Percentiles rank a stretch among this genome's conserved stretches.
Evolutionary conservation across 2,329 filamentous ascomycete species (phyloP).

Genomic region (Alternaria sp.): DNA sequence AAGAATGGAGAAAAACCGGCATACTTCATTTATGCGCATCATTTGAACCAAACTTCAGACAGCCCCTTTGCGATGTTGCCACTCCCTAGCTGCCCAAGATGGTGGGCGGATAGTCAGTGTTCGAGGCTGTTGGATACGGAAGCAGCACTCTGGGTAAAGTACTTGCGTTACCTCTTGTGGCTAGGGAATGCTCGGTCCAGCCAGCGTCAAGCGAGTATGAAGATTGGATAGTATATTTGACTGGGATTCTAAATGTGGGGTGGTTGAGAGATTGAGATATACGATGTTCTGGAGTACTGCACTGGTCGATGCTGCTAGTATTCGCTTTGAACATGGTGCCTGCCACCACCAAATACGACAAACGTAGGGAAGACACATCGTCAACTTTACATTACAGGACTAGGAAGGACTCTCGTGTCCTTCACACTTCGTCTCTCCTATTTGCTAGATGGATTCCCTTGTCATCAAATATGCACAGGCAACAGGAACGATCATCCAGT

Average conservation of each 20-base stretch:
- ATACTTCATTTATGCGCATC: constrained; percentile 19
- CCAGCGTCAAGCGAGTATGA: constrained; percentile 8
- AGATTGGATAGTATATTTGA: constrained; percentile 9
- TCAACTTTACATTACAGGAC: neutral
- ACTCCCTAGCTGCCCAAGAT: constrained; percentile 2
- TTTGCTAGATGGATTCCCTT: neutral
- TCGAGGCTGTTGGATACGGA: constrained; percentile 25
- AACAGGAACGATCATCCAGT: neutral
- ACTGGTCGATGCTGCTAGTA: neutral
- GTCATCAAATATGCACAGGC: neutral
- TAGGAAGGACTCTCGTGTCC: neutral
- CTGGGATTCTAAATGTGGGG: constrained; percentile 7
- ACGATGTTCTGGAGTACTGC: constrained; percentile 3
- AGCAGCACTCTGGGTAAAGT: constrained; percentile 30
- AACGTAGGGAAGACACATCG: neutral
- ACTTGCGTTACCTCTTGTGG: constrained; percentile 9
- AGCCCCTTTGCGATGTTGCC: constrained; percentile 3
- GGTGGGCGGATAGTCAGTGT: constrained; percentile 9
- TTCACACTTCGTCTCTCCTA: neutral
- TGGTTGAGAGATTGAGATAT: constrained; percentile 14
- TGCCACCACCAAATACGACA: neutral
- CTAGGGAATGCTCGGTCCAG: constrained; percentile 7
- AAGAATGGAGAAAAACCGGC: constrained; percentile 9
- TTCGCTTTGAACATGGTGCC: neutral
- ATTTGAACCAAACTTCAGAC: constrained; percentile 14